Evolutionary conservation across 2,329 filamentous ascomycete genomes (phyloP).

Genomic region (Fusarium phyllophilum): DNA sequence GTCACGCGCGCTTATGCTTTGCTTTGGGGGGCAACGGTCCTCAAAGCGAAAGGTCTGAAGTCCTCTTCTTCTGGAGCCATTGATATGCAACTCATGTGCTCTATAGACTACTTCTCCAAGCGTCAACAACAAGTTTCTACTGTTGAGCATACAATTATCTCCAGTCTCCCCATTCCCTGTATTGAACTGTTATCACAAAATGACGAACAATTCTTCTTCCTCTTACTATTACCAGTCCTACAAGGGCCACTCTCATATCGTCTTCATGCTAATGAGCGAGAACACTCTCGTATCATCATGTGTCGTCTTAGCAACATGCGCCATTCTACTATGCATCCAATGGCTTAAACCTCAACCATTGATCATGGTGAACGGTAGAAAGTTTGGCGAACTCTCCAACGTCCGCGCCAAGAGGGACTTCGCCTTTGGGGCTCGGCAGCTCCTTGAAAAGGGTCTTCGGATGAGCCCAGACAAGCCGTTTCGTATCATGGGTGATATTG

Average conservation of each 20-base stretch:
- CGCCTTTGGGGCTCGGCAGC: neutral
- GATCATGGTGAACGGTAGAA: neutral
- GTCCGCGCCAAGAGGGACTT: neutral
- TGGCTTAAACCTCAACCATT: neutral
- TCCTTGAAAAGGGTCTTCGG: neutral
- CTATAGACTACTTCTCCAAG: too few species aligned
- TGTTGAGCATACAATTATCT: fast-evolving
- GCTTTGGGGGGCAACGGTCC: fast-evolving
- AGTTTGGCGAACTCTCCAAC: neutral
- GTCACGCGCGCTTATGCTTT: neutral
- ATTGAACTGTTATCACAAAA: neutral
- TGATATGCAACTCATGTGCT: too few species aligned
- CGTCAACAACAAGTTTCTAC: neutral
- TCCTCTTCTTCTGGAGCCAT: fast-evolving
- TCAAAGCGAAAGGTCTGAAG: fast-evolving
- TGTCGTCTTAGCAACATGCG: neutral
- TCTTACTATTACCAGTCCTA: too few species aligned
- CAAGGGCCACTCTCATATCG: neutral
- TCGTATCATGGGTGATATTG: neutral
- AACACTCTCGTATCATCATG: neutral
- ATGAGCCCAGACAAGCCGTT: neutral
- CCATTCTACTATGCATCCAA: neutral
- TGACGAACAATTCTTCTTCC: neutral
- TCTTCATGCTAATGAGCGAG: fast-evolving
- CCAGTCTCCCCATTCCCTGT: too few species aligned